A percentile compares a stretch with the other conserved stretches of the same genome.
Evolutionary conservation across 2,329 filamentous ascomycete species (phyloP).

Genomic region (Penicillium fuscoglaucum): DNA sequence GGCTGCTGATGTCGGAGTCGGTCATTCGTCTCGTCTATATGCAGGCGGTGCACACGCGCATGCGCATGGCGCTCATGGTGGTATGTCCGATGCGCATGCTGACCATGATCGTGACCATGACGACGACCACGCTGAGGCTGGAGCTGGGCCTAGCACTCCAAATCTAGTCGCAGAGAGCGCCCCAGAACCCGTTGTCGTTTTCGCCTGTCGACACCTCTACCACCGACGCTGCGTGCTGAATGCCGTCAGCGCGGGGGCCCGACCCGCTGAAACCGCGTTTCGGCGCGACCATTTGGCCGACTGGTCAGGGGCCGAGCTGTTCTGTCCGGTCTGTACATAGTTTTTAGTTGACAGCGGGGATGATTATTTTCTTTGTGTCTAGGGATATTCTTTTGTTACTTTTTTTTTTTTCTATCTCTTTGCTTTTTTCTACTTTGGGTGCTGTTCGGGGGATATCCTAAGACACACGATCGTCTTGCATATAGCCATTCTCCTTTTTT

Average conservation of each 20-base stretch:
- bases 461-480: constrained; percentile 1
- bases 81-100: not conserved
- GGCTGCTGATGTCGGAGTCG: constrained; percentile 31
- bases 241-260: constrained; percentile 14
- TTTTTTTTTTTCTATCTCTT: not conserved
- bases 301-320: constrained; percentile 31
- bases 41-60: constrained; percentile 13
- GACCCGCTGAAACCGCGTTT: constrained; percentile 17
- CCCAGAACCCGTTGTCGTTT: constrained; percentile 43
- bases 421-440: not conserved
- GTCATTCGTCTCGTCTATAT: constrained; percentile 19
- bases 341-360: not conserved
- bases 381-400: not conserved
- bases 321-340: constrained; percentile 44
- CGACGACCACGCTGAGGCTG: not conserved
- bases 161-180: not conserved
- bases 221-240: constrained; percentile 48
- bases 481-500: constrained; percentile 1
- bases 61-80: not conserved
- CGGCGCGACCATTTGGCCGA: constrained; percentile 26
- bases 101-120: constrained; percentile 1
- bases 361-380: constrained; percentile 4
- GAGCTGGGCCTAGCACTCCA: not conserved
- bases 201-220: constrained; percentile 52
- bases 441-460: not conserved